Evolutionary conservation across 1,284 basidiomycete species (phyloP), one percentile per base, ranked within the genome.

Genomic region (Ustilago curta): DNA sequence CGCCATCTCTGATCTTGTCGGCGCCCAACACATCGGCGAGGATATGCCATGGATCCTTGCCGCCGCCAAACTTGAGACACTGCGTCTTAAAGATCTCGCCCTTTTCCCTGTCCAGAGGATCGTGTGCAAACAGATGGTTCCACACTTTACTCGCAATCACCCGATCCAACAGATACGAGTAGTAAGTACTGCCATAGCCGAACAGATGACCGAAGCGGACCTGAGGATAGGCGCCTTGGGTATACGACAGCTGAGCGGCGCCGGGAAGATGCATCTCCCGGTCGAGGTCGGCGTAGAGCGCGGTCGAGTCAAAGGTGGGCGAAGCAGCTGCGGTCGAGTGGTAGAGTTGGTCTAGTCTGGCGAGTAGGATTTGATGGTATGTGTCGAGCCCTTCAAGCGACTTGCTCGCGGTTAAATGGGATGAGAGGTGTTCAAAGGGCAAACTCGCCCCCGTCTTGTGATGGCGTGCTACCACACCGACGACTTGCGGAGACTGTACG

Each of bases 181-280:
- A 99, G 86, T 99, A 99, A 1, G 94, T 97, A 9, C 95, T 94
- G 8, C 96, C 95, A 80, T 99, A 99, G 1, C 95, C 95, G 80
- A 93, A 96, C 7, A 99, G 87, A 84, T 99, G 96, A 0, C 93
- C 93, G 79, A 99, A 99, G 77, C 95, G 93, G 0, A 93, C 94
- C 82, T 99, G 96, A 88, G 94, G 74, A n/a, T 54, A 44, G 6
- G 64, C 50, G 14, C 69, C 68, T 9, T 64, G 31, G 12, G 59
- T 61, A 52, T 69, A 70, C 8, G 58, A 62, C 19, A 74, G 52
- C n/a, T 44, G 35, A 2, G 21, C 14, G 6, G 62, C 62, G 23
- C 62, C 71, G 27, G 71, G 59, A 7, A 79, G 59, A 9, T 59
- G 61, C 69, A 80, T 77, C 12, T 68, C 37, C 8, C 9, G 8